A percentile compares a stretch with the other conserved stretches of the same genome.
These are phyloP conservation scores for Penicillium malachiteum DNA, from an alignment of 495 filamentous ascomycete species.

Conservation along the genomic window DNA sequence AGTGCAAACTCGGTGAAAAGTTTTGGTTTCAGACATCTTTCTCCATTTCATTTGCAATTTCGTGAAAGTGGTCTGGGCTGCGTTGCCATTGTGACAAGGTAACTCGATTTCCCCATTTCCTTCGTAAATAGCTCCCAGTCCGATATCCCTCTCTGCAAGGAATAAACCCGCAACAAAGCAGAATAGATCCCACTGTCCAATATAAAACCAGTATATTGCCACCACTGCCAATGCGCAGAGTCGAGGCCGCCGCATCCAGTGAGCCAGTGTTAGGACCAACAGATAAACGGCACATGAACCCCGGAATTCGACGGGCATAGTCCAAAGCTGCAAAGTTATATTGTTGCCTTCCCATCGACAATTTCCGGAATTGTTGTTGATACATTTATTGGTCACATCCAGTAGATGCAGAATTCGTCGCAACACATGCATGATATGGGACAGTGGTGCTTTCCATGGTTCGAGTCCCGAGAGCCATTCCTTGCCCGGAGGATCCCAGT, in stretches of 20 bases:
- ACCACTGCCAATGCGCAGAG: constrained; percentile 28
- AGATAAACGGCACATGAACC: constrained; percentile 48
- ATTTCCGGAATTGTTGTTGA: constrained; percentile 3
- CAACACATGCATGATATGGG: constrained; percentile 20
- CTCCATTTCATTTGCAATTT: background rate
- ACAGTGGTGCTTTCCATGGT: constrained; percentile 21
- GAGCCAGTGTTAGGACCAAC: constrained; percentile 34
- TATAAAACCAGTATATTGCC: constrained; percentile 33
- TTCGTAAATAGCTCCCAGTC: background rate
- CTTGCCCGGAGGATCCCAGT: constrained; percentile 4
- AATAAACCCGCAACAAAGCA: constrained; percentile 45
- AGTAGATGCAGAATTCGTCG: constrained; percentile 17
- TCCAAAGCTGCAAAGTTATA: constrained; percentile 45
- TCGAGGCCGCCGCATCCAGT: constrained; percentile 33
- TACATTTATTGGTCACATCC: constrained; percentile 16
- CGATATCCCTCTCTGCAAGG: constrained; percentile 36
- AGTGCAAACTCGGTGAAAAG: constrained; percentile 2
- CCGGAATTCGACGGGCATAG: constrained; percentile 49
- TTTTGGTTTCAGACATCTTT: background rate
- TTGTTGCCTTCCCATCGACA: background rate
- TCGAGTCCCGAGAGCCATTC: constrained; percentile 4
- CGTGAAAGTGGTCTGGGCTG: background rate
- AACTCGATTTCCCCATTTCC: constrained; percentile 6
- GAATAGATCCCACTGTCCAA: constrained; percentile 46
- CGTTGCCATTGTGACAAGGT: constrained; percentile 1